Base-by-base conservation (phyloP, 495 filamentous ascomycete genomes). In the Penicillium soppii region DNA sequence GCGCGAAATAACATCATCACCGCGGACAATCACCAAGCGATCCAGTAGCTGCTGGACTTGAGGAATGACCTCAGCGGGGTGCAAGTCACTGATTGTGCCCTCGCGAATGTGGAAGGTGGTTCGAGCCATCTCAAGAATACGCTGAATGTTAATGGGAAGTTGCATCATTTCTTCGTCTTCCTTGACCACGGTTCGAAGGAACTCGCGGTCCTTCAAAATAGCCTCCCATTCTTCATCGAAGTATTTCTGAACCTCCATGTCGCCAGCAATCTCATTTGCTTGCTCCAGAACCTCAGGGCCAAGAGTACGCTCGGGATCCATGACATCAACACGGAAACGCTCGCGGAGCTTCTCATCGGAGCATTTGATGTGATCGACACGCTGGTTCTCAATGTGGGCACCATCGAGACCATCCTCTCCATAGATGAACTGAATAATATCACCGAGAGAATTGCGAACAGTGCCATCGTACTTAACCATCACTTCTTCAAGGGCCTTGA, bases 381-480 rank as follows among this genome's bases (percentile, higher is more conserved):
- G 77, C 65, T 99, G 95, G 51, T 91, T 85, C 69, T 99, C 94
- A 47, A 99, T 97, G 56, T 83, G 78, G 39, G 85, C 83, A 62
- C 86, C 94, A 62, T 99, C 94, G 5, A 97, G 80, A 57, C 94
- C 94, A 68, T 99, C 94, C 67, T 99, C 95, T 56, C 94, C 94
- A 53, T 99, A 99, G 44, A 96, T 77, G 72, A 97, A 97, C 69
- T 99, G 92, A 43, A 99, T 88, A 57, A 99, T 88, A 66, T 97
- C 94, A 27, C 92, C 92, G 27, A 97, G 79, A 22, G 95, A 97
- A 69, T 99, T 97, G 16, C 94, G 87, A 16, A 99, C 90, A 10
- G 94, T 99, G 35, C 92, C 92, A 66, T 99, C 94, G 65, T 99
- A 99, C 65, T 94, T 95, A 27, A 91, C 90, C 82, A 91, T 95